Conservation (phyloP, 1,139 yeast species). For the Geotrichum carabidarum region DNA sequence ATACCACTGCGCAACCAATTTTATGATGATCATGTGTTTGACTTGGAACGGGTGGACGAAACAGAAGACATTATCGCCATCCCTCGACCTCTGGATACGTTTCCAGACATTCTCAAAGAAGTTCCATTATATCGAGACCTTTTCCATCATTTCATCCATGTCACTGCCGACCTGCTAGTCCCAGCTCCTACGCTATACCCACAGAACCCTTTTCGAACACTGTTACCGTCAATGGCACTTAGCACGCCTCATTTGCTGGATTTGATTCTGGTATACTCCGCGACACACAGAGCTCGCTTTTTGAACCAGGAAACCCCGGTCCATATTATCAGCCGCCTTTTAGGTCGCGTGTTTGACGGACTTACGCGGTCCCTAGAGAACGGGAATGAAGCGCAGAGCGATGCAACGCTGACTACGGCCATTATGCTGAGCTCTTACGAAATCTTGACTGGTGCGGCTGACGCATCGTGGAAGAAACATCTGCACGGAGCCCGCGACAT, state of each 20-base stretch:
- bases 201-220: conserved; percentile 62
- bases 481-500: conserved; percentile 66
- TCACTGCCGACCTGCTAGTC: conserved; percentile 58
- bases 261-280: conserved; percentile 62
- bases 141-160: conserved; percentile 59
- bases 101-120: conserved; percentile 54
- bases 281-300: conserved; percentile 43
- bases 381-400: conserved; percentile 52
- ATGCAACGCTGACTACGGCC: conserved; percentile 63
- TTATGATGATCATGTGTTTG: background rate
- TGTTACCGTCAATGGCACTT: conserved; percentile 68
- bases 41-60: background rate
- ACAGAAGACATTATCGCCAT: conserved; percentile 27
- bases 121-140: conserved; percentile 57
- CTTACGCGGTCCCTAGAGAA: conserved; percentile 50
- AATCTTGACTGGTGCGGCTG: conserved; percentile 42
- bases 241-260: conserved; percentile 51
- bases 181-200: conserved; percentile 60
- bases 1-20: conserved; percentile 21
- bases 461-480: conserved; percentile 46
- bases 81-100: conserved; percentile 50
- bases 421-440: conserved; percentile 60
- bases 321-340: conserved; percentile 47
- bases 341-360: conserved; percentile 55
- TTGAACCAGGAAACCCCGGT: conserved; percentile 41